Conservation (phyloP, 257 asterid genomes). For the Solanum chmielewskii region DNA sequence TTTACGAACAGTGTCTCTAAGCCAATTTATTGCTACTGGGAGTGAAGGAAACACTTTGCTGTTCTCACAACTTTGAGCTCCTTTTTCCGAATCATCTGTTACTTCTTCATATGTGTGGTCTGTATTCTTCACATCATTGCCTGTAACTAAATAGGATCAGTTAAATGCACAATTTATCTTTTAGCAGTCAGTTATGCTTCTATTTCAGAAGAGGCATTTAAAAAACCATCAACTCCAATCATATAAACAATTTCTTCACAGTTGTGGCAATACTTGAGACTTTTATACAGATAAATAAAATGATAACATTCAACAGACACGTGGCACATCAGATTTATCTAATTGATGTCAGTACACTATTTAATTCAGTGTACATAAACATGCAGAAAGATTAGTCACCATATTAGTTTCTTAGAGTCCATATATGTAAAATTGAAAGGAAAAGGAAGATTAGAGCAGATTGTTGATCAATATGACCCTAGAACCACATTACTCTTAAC, state of each 20-base stretch:
- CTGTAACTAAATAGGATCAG: slow-evolving; percentile 22
- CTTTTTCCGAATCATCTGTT: slow-evolving; percentile 27
- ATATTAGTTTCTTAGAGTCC: background rate
- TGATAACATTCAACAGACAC: background rate
- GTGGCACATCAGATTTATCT: background rate
- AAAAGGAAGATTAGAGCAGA: background rate
- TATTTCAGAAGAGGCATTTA: background rate
- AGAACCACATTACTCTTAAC: background rate
- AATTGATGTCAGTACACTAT: background rate
- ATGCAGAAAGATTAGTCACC: background rate
- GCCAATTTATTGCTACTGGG: slow-evolving; percentile 85
- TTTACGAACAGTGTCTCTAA: slow-evolving; percentile 51
- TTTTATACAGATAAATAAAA: background rate
- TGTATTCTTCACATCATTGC: slow-evolving; percentile 38
- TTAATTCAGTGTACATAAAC: background rate
- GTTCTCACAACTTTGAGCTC: slow-evolving; percentile 34
- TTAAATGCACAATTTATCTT: background rate
- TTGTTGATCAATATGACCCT: background rate
- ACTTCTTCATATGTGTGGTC: slow-evolving; percentile 39
- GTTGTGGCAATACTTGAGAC: background rate
- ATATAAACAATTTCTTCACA: background rate
- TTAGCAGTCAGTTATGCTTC: background rate
- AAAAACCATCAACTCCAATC: background rate
- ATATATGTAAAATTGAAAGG: background rate
- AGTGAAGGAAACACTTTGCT: slow-evolving; percentile 78